Evolutionary conservation across 1,139 yeast genomes (phyloP).

Genomic region (Candida buenavistaensis): DNA sequence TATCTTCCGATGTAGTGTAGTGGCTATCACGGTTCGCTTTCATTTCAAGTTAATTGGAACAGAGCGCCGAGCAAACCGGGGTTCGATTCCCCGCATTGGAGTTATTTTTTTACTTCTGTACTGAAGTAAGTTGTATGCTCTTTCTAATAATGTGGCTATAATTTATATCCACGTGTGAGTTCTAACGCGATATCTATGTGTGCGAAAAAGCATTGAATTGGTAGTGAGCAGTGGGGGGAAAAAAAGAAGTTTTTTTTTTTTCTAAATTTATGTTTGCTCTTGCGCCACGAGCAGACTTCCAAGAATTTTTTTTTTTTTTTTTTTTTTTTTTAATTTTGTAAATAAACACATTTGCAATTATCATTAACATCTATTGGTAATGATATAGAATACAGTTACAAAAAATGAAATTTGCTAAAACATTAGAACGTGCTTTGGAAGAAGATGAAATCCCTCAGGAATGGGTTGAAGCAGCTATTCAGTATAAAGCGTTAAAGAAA

Average conservation of each 20-base stretch:
- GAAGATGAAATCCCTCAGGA: constrained; percentile 65
- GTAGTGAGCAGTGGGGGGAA: too few relatives aligned
- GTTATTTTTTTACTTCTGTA: not conserved
- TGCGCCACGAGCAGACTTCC: too few relatives aligned
- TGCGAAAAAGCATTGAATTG: too few relatives aligned
- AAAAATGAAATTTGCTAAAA: constrained; percentile 72
- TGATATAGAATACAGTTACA: constrained; percentile 3
- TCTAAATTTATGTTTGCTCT: too few relatives aligned
- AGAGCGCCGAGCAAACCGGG: constrained; percentile 7
- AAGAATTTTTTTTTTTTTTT: too few relatives aligned
- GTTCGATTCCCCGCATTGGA: constrained; percentile 7
- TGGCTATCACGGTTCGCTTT: constrained; percentile 8
- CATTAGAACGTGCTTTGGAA: constrained; percentile 59
- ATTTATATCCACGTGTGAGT: too few relatives aligned
- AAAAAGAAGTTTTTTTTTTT: too few relatives aligned
- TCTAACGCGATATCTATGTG: too few relatives aligned
- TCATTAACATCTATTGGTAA: not conserved
- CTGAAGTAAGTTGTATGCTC: not conserved
- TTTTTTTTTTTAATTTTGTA: too few relatives aligned
- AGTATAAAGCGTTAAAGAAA: constrained; percentile 69
- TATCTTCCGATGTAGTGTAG: constrained; percentile 3
- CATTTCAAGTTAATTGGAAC: not conserved
- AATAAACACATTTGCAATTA: too few relatives aligned
- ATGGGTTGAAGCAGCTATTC: constrained; percentile 71
- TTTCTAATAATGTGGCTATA: too few relatives aligned